These are phyloP conservation scores for Drosera capensis DNA, from an alignment of 148 eudicot genomes.

Conservation along the genomic window DNA sequence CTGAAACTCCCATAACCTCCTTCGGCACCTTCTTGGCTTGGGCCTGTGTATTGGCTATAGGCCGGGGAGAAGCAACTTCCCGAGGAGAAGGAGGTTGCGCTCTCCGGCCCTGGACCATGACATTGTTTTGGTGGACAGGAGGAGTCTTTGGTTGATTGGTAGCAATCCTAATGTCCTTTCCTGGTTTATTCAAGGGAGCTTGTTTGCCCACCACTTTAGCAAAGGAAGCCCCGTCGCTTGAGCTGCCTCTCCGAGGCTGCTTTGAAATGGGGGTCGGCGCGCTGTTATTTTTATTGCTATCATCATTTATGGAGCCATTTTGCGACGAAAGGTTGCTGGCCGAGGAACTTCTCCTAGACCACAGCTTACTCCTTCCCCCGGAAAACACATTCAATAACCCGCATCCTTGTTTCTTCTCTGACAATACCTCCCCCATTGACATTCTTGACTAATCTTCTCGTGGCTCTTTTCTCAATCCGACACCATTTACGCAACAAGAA, in stretches of 20 bases:
- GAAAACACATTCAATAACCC: slow-evolving; percentile 51
- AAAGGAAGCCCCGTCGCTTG: slow-evolving; percentile 17
- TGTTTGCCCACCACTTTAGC: slow-evolving; percentile 10
- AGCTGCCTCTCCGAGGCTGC: slow-evolving; percentile 18
- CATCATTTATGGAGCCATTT: slow-evolving; percentile 12
- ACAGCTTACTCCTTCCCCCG: slow-evolving; percentile 34
- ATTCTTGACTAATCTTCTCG: no score
- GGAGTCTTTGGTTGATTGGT: slow-evolving; percentile 17
- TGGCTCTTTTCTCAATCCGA: no score
- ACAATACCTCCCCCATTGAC: slow-evolving; percentile 31
- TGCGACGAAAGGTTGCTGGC: slow-evolving; percentile 23
- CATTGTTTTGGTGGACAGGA: slow-evolving; percentile 9
- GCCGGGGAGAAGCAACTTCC: neutral
- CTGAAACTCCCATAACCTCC: slow-evolving; percentile 36
- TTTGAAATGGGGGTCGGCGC: slow-evolving; percentile 18
- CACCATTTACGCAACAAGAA: no score
- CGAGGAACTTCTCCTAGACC: slow-evolving; percentile 47
- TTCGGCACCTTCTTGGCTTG: slow-evolving; percentile 27
- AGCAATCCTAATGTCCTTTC: slow-evolving; percentile 15
- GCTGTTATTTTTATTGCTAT: no score
- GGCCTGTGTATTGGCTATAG: slow-evolving; percentile 10
- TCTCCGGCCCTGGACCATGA: slow-evolving; percentile 5
- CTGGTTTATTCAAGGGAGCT: slow-evolving; percentile 9
- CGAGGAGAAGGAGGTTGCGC: slow-evolving; percentile 5
- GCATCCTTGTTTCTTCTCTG: slow-evolving; percentile 46